Base-by-base conservation (phyloP, 2,329 filamentous ascomycete species). In the Penicillium sp. region DNA sequence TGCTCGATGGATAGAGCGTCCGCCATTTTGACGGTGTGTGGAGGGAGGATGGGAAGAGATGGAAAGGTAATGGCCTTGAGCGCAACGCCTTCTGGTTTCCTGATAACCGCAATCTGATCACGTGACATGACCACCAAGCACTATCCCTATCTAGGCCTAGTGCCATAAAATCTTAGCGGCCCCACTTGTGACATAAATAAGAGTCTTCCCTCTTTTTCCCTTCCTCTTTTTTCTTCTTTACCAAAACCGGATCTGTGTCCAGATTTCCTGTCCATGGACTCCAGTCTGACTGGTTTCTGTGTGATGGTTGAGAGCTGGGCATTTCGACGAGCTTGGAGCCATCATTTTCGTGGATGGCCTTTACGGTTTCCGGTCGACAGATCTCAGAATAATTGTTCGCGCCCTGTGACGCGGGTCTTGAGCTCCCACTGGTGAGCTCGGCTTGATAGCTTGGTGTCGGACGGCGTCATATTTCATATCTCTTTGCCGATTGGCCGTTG, bases 351-450 rank as follows among this genome's bases (percentile, higher is more conserved):
- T 71, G 70, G 76, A 87, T 91, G 89, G 85, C 60, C 62, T 58
- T 89, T 83, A 64, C 58, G 87, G 89, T 91, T 78, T 92, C 89
- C 88, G 86, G 90, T 92, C 89, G 91, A 96, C 92, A 94, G 90
- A 87, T 94, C 88, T 90, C 76, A 95, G 88, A 96, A 76, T 71
- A 84, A 94, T 70, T 64, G 68, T 79, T 76, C 78, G 81, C 80
- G 75, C 79, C 76, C 70, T 68, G 70, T 70, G 69, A 72, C 78
- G 73, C 68, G 66, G 70, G 81, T 82, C 84, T 84, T 84, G 82
- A 84, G 85, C 81, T 90, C 87, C 87, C 83, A 71, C 65, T 77
- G 81, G 82, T 88, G 87, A 91, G 84, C 84, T 85, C 83, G 82
- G 83, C 80, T 79, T 78, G 79, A 78, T 73, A 73, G 75, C 78